phyloP scores from a whole-genome alignment of 2,329 filamentous ascomycete genomes.

The Thelonectria blattea region DNA sequence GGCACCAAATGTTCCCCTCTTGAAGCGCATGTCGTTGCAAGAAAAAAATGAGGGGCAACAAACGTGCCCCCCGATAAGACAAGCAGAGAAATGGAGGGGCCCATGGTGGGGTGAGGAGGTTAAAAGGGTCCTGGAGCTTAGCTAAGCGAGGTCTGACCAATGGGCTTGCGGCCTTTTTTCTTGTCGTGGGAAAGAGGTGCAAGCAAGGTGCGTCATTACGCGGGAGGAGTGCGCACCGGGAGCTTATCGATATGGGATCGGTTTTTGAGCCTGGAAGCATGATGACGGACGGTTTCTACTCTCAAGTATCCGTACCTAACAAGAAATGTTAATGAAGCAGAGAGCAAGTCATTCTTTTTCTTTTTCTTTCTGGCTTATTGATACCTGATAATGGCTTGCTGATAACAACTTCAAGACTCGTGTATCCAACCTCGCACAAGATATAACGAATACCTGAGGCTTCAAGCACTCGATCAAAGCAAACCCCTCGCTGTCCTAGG shows the following conservation, averaged over 20 bases:
- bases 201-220: slow-evolving; percentile 9
- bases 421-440: too few relatives aligned
- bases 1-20: background rate
- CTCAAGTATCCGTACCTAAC: too few relatives aligned
- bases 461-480: background rate
- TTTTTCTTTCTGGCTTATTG: too few relatives aligned
- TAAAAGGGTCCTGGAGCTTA: slow-evolving; percentile 7
- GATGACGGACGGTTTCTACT: too few relatives aligned
- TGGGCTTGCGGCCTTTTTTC: slow-evolving; percentile 4
- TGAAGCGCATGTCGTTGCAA: background rate
- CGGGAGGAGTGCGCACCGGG: background rate
- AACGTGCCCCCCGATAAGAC: slow-evolving; percentile 11
- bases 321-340: too few relatives aligned
- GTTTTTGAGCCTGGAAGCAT: too few relatives aligned
- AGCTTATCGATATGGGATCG: too few relatives aligned
- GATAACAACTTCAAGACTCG: too few relatives aligned
- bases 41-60: slow-evolving; percentile 15
- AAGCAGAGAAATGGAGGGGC: slow-evolving; percentile 9
- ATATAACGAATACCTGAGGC: too few relatives aligned
- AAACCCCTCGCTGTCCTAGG: background rate
- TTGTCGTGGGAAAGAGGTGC: too few relatives aligned
- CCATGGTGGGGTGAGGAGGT: background rate
- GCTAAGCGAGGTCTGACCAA: slow-evolving; percentile 2
- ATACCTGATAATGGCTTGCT: too few relatives aligned
- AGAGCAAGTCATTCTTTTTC: too few relatives aligned